A percentile compares a stretch with the other conserved stretches of the same genome.
Conservation (phyloP, 805 yeast genomes). For the Ogataea angusta region DNA sequence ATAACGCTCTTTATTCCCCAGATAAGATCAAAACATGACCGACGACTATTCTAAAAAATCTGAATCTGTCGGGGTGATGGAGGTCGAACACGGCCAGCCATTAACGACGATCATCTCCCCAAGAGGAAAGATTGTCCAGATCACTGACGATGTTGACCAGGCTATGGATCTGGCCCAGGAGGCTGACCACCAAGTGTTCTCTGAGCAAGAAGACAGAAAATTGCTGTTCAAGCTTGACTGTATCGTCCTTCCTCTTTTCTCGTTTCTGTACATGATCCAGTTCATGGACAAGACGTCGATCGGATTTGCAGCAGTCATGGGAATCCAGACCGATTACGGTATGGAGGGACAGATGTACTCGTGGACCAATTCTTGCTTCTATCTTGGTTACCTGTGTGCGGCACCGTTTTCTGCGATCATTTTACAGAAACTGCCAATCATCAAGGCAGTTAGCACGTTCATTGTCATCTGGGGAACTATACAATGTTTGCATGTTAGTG, state of each 20-base stretch:
- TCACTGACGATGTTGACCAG: constrained; percentile 12
- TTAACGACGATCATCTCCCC: constrained; percentile 2
- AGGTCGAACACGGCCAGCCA: background rate
- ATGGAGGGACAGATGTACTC: constrained; percentile 44
- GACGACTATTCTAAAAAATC: background rate
- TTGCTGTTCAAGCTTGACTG: constrained; percentile 20
- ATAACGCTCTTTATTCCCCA: no score
- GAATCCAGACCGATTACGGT: constrained; percentile 44
- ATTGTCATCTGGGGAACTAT: constrained; percentile 42
- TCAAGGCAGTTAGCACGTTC: constrained; percentile 34
- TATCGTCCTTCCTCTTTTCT: constrained; percentile 21
- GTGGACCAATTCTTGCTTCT: constrained; percentile 51
- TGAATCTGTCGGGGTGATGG: background rate
- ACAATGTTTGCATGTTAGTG: constrained; percentile 42
- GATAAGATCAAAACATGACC: background rate
- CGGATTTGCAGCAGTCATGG: constrained; percentile 38
- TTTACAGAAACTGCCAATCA: constrained; percentile 42
- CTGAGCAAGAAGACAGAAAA: constrained; percentile 15
- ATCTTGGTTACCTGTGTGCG: constrained; percentile 47
- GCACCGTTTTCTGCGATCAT: constrained; percentile 39
- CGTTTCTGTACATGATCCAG: constrained; percentile 20
- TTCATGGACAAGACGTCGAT: constrained; percentile 24
- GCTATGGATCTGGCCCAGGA: constrained; percentile 12
- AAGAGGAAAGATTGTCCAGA: constrained; percentile 4
- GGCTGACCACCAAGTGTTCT: constrained; percentile 13